phyloP scores from a whole-genome alignment of 169 alveolate species.

The Plasmodium inui region DNA sequence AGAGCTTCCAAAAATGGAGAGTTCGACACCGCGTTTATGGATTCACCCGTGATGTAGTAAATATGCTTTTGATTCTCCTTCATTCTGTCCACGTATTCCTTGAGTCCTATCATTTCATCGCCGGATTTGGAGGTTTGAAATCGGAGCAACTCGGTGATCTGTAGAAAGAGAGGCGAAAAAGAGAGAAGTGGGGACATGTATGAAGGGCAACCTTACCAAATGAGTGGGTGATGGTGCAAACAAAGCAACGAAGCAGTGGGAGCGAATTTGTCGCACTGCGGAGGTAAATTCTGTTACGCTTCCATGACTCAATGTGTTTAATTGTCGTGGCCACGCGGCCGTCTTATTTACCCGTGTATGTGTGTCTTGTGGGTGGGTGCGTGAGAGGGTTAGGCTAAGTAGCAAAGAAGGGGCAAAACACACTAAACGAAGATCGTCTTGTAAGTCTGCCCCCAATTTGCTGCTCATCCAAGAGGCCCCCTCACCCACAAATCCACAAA shows the following conservation, averaged over 20 bases:
- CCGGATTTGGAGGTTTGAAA: constrained; percentile 98
- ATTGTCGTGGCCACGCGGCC: constrained; percentile 61
- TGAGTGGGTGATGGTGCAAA: background rate
- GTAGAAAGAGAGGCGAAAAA: background rate
- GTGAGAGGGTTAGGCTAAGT: background rate
- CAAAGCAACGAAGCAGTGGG: background rate
- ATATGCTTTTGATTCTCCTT: constrained; percentile 99
- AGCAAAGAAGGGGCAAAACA: background rate
- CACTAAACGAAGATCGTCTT: background rate
- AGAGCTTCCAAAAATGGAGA: constrained; percentile 99
- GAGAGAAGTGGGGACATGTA: background rate
- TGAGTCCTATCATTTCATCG: constrained; percentile 97
- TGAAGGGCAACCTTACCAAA: background rate
- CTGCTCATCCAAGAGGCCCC: background rate
- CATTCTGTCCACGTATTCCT: constrained; percentile 99
- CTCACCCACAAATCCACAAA: background rate
- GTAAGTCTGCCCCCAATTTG: background rate
- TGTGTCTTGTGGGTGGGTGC: too few species aligned
- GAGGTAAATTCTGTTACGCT: constrained; percentile 8
- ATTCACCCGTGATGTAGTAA: constrained; percentile 99
- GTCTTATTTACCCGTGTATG: constrained; percentile 18
- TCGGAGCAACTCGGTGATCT: constrained; percentile 97
- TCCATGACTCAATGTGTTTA: constrained; percentile 75
- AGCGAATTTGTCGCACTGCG: background rate
- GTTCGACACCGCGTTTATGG: constrained; percentile 95